A percentile compares a stretch with the other conserved stretches of the same genome.
Conservation (phyloP, 1,284 basidiomycete genomes). For the Rhodotorula sp. region DNA sequence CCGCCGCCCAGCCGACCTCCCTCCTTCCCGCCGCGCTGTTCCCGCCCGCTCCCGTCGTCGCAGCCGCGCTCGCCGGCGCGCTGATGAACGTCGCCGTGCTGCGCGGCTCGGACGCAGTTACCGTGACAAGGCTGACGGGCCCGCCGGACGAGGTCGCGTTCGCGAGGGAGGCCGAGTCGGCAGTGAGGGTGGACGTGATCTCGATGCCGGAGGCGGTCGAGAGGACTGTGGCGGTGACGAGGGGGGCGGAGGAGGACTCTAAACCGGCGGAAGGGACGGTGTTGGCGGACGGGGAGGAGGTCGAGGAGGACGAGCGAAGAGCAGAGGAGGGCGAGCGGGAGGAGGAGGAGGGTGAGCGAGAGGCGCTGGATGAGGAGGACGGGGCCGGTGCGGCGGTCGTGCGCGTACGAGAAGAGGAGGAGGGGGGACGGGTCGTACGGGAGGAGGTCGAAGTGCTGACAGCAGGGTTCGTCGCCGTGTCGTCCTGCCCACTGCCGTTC, state of each 20-base stretch:
- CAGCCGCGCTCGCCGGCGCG: background rate
- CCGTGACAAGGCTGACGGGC: background rate
- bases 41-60: background rate
- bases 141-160: background rate
- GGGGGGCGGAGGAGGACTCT: background rate
- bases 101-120: background rate
- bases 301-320: background rate
- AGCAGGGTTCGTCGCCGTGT: constrained; percentile 16
- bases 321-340: background rate
- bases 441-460: constrained; percentile 10
- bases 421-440: background rate
- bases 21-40: background rate
- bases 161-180: background rate
- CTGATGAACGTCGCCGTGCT: background rate
- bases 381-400: background rate
- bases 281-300: background rate
- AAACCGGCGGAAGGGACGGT: background rate
- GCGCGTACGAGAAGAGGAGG: background rate
- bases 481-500: constrained; percentile 1
- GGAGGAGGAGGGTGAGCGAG: background rate
- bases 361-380: background rate
- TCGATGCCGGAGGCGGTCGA: constrained; percentile 24
- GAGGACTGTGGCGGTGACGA: constrained; percentile 24
- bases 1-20: background rate
- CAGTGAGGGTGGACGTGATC: constrained; percentile 10